Percentiles rank a stretch among this genome's conserved stretches.
Conservation (phyloP, 1,284 basidiomycete species). For the Stereum hirsutum region DNA sequence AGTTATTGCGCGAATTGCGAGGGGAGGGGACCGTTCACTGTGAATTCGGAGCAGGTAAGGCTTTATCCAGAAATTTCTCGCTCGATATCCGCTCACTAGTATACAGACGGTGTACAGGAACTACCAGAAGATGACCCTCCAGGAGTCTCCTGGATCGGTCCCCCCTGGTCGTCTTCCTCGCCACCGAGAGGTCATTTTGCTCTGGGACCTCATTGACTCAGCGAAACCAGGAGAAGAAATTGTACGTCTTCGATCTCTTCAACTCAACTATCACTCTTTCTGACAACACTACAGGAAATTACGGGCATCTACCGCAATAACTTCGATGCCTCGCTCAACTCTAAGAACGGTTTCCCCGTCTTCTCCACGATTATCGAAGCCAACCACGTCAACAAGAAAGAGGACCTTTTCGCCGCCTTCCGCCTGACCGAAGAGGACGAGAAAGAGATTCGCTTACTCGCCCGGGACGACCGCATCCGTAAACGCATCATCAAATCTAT, state of each 20-base stretch:
- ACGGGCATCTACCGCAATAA: conserved; percentile 99
- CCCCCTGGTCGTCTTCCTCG: conserved; percentile 94
- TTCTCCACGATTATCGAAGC: conserved; percentile 98
- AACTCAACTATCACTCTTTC: not conserved
- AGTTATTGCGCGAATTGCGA: conserved; percentile 94
- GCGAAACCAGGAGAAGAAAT: conserved; percentile 99
- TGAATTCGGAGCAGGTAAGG: conserved; percentile 90
- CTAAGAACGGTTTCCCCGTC: conserved; percentile 98
- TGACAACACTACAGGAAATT: conserved; percentile 57
- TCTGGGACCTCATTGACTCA: conserved; percentile 97
- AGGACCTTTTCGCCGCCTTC: conserved; percentile 92
- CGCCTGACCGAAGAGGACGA: conserved; percentile 96
- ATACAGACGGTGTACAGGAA: conserved; percentile 95
- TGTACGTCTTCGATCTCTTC: conserved; percentile 36
- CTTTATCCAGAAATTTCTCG: not conserved
- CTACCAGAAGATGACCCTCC: conserved; percentile 98
- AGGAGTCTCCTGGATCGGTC: conserved; percentile 97
- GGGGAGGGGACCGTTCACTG: conserved; percentile 88
- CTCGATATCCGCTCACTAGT: not conserved
- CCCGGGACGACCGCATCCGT: conserved; percentile 88
- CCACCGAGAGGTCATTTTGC: conserved; percentile 92
- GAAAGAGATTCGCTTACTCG: conserved; percentile 79
- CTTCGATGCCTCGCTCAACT: conserved; percentile 95
- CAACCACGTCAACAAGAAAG: conserved; percentile 97
- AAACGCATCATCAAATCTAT: conserved; percentile 98